Base-by-base conservation (phyloP, 345 rosid genomes). In the Ceriops tagal region DNA sequence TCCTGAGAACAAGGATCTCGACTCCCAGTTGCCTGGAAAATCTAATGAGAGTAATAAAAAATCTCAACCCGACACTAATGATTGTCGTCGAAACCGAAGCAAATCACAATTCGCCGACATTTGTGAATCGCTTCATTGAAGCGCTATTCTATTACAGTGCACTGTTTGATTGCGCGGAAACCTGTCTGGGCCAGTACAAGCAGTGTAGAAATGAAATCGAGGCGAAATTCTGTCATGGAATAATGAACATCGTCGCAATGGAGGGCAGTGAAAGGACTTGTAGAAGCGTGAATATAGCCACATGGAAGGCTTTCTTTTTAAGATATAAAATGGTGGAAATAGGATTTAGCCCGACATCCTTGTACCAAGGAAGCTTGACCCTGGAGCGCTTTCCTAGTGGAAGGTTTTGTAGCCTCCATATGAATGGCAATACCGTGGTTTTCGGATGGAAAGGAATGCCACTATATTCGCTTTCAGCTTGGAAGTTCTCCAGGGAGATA, bases 101-200 rank as follows among this genome's bases (percentile, higher is more conserved):
- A 10, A 85, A 81, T 55, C 88, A 80, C 71, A 82, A 81, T 67
- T 85, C 89, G 20, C 83, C 87, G 1, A 71, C 73, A 3, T 85
- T 80, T 9, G 80, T 78, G 72, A 73, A 8, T 28, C 78, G 89
- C 0, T 88, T 85, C 86, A 75, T 78, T 9, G 89, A 85, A 64
- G 78, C 85, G 4, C n/a, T 84, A 51, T 88, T 88, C 77, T 87
- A 64, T 68, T 80, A 77, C 71, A 65, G 87, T 20, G 81, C 89
- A 6, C 81, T 28, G 58, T 79, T 85, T 1, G 92, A 88, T 69
- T 72, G 81, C 76, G 61, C 84, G 0, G 89, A 85, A 26, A 67
- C 59, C 2, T 88, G 83, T 69, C 31, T 76, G 80, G 68, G 24
- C 6, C 20, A 49, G 19, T 43, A 67, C 31, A 2, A 22, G 0